Conservation (phyloP, 768 basidiomycete species). For the Phaeotremella fagi region DNA sequence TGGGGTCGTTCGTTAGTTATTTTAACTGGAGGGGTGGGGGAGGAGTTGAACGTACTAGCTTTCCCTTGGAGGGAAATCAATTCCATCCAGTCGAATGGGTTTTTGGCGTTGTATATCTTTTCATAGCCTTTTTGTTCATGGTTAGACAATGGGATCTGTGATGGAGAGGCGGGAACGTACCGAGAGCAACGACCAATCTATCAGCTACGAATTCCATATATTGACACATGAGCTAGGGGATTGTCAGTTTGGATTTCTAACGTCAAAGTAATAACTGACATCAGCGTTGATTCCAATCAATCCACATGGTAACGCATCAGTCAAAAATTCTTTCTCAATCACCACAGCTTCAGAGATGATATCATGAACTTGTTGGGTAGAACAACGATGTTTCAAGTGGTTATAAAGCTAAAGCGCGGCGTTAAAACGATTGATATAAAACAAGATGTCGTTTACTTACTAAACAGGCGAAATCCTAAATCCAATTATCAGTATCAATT, state of each 20-base stretch:
- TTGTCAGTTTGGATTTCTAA: too few relatives aligned
- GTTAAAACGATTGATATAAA: not conserved
- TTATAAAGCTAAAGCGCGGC: constrained; percentile 21
- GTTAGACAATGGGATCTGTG: not conserved
- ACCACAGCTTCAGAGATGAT: constrained; percentile 46
- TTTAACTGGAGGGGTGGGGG: too few relatives aligned
- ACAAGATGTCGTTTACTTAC: constrained; percentile 2
- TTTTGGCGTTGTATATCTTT: constrained; percentile 46
- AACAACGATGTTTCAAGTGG: constrained; percentile 36
- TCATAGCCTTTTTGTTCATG: constrained; percentile 27
- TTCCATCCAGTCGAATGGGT: constrained; percentile 63
- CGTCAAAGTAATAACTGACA: too few relatives aligned
- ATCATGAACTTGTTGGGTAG: constrained; percentile 33
- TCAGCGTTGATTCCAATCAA: constrained; percentile 48
- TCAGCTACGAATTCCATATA: constrained; percentile 50
- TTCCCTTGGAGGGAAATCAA: constrained; percentile 94
- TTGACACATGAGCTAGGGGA: constrained; percentile 44
- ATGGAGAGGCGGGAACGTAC: not conserved
- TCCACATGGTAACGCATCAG: constrained; percentile 44
- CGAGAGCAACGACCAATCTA: constrained; percentile 40
- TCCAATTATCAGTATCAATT: too few relatives aligned
- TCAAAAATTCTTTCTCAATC: constrained; percentile 48
- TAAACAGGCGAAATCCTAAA: constrained; percentile 38
- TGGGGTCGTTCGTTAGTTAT: constrained; percentile 8
- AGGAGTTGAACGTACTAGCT: constrained; percentile 51